Conservation (phyloP, 192 early-diverging fungal genomes). For the Mortierella alpina region DNA sequence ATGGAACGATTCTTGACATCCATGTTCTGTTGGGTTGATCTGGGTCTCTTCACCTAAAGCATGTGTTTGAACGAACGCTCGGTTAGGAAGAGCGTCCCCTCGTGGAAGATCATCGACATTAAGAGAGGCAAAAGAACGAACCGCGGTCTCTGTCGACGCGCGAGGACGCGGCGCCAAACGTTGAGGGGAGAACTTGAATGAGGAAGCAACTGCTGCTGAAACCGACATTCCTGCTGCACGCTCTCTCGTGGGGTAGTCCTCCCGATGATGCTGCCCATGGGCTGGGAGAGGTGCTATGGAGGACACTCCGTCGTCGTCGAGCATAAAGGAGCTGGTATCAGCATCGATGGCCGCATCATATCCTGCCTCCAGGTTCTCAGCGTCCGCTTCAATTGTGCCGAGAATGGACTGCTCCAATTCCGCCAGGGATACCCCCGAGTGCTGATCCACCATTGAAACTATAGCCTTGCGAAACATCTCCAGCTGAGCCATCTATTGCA, state of each 20-base stretch:
- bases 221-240: background rate
- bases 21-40: background rate
- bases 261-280: background rate
- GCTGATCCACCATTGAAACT: conserved; percentile 49
- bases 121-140: background rate
- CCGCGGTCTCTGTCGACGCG: conserved; percentile 27
- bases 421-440: conserved; percentile 40
- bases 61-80: background rate
- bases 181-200: conserved; percentile 3
- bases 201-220: background rate
- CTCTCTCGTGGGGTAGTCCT: conserved; percentile 3
- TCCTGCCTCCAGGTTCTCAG: conserved; percentile 20
- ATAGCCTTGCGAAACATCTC: conserved; percentile 51
- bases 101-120: background rate
- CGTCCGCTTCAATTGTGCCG: conserved; percentile 46
- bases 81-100: too few relatives aligned
- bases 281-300: background rate
- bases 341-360: conserved; percentile 25
- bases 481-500: conserved; percentile 40
- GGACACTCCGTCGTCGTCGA: conserved; percentile 26
- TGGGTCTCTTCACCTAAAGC: conserved; percentile 11
- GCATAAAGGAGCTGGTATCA: conserved; percentile 47
- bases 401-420: conserved; percentile 41
- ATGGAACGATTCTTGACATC: too few relatives aligned
- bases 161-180: conserved; percentile 18